Conservation (phyloP, 805 yeast genomes). For the Yarrowia hollandica region DNA sequence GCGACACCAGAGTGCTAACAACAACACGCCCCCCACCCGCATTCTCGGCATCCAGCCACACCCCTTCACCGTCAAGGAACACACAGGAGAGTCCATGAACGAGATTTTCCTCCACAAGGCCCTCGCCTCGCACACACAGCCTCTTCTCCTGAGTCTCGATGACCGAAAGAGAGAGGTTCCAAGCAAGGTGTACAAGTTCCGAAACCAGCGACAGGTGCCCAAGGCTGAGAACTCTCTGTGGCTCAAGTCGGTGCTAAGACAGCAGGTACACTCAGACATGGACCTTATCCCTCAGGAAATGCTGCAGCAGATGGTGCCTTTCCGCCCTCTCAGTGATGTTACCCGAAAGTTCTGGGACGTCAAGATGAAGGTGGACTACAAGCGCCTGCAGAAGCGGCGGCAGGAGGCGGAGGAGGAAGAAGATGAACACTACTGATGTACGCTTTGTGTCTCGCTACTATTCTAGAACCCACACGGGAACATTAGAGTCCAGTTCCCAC, state of each 20-base stretch:
- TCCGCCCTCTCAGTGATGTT: conserved; percentile 16
- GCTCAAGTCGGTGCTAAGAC: conserved; percentile 25
- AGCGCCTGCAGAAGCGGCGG: conserved; percentile 2
- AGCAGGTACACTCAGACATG: conserved; percentile 9
- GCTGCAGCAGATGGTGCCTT: conserved; percentile 29
- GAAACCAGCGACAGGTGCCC: conserved; percentile 13
- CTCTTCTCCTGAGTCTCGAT: conserved; percentile 15
- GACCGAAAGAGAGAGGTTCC: conserved; percentile 22
- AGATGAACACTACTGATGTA: background rate
- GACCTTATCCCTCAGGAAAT: conserved; percentile 19
- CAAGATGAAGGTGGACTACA: conserved; percentile 26
- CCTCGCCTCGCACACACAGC: conserved; percentile 16
- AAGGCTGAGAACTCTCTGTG: conserved; percentile 12
- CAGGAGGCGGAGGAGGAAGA: background rate
- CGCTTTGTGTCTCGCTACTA: background rate
- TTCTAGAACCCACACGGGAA: conserved; percentile 10
- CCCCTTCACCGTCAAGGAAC: conserved; percentile 20
- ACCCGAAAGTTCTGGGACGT: conserved; percentile 25
- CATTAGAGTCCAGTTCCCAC: conserved; percentile 24
- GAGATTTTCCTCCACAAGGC: conserved; percentile 28
- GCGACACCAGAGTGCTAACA: conserved; percentile 4
- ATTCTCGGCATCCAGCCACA: conserved; percentile 25
- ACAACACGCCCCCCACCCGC: background rate
- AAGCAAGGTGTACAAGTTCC: conserved; percentile 24
- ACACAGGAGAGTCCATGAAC: conserved; percentile 23